These are phyloP conservation scores for Neurospora sp. DNA, from an alignment of 495 filamentous ascomycete species.

Conservation along the genomic window DNA sequence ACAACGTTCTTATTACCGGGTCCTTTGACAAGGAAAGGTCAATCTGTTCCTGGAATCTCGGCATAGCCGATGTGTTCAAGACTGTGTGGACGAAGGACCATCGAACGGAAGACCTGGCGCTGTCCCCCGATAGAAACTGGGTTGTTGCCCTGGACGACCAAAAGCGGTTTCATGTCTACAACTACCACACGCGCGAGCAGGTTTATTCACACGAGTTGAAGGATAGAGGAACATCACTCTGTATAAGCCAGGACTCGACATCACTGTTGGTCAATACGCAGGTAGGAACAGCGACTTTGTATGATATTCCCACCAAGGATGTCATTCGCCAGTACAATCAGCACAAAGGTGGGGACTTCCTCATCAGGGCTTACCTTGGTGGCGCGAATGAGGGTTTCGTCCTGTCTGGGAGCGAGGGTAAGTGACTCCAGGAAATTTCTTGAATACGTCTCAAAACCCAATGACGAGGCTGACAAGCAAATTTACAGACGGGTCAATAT, in stretches of 20 bases:
- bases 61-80: slow-evolving; percentile 40
- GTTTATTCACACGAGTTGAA: slow-evolving; percentile 61
- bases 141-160: slow-evolving; percentile 68
- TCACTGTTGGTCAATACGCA: slow-evolving; percentile 74
- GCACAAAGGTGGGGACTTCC: slow-evolving; percentile 57
- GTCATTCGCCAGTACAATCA: slow-evolving; percentile 64
- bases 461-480: neutral
- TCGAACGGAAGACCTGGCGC: slow-evolving; percentile 72
- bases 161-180: slow-evolving; percentile 66
- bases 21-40: slow-evolving; percentile 59
- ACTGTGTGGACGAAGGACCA: slow-evolving; percentile 53
- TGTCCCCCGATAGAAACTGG: slow-evolving; percentile 68
- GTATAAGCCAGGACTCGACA: slow-evolving; percentile 67
- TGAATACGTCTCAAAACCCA: neutral
- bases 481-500: slow-evolving; percentile 59
- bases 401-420: slow-evolving; percentile 86
- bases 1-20: slow-evolving; percentile 68
- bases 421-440: slow-evolving; percentile 6
- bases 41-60: slow-evolving; percentile 58
- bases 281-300: slow-evolving; percentile 61
- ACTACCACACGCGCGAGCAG: slow-evolving; percentile 61
- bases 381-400: slow-evolving; percentile 88
- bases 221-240: slow-evolving; percentile 62
- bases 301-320: slow-evolving; percentile 65
- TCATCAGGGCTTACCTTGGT: slow-evolving; percentile 77